phyloP scores from a whole-genome alignment of 1,284 basidiomycete species.

The Pterula multifida region DNA sequence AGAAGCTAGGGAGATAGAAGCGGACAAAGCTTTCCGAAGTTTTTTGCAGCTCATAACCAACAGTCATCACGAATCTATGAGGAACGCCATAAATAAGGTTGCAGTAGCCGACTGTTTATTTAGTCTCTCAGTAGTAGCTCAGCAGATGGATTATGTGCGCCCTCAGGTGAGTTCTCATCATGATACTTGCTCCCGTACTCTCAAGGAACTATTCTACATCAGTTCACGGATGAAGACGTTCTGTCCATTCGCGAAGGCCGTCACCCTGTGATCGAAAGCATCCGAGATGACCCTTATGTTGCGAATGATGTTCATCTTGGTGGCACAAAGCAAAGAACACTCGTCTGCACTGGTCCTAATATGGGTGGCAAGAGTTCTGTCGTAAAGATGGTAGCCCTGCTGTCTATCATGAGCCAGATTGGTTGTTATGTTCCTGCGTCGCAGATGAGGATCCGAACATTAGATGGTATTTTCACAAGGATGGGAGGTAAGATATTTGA shows the following conservation, averaged over 20 bases:
- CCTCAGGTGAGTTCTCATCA: constrained; percentile 20
- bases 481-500: constrained; percentile 56
- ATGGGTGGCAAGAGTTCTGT: constrained; percentile 77
- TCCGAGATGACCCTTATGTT: constrained; percentile 70
- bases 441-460: constrained; percentile 58
- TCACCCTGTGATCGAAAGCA: constrained; percentile 75
- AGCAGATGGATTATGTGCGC: constrained; percentile 65
- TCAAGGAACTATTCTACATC: constrained; percentile 1
- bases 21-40: constrained; percentile 49
- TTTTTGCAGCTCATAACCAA: constrained; percentile 64
- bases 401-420: constrained; percentile 58
- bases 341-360: constrained; percentile 77
- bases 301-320: constrained; percentile 59
- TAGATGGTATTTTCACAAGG: constrained; percentile 79
- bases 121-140: constrained; percentile 58
- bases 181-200: background rate
- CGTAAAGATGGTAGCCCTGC: constrained; percentile 65
- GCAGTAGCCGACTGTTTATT: constrained; percentile 72
- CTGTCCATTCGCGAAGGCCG: constrained; percentile 63
- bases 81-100: constrained; percentile 67
- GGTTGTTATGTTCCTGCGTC: constrained; percentile 72
- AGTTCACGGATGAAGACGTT: constrained; percentile 44
- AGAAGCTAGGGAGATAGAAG: constrained; percentile 52
- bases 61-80: constrained; percentile 57
- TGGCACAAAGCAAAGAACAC: constrained; percentile 38